Base-by-base conservation (phyloP, 164 flowering plant species). In the Magnolia kwangsiensis region DNA sequence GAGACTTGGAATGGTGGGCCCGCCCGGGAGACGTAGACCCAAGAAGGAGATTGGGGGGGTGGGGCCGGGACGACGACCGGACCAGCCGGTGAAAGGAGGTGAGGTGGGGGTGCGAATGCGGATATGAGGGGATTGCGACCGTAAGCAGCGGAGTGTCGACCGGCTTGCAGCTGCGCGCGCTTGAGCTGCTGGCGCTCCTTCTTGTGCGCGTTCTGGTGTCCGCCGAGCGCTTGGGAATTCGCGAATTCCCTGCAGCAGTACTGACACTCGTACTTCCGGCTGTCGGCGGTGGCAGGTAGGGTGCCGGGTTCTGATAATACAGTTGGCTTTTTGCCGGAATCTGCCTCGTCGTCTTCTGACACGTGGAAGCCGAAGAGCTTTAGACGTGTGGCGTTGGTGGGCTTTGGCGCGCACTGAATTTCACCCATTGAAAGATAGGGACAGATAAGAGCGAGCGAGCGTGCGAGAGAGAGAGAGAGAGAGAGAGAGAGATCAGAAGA, bases 131-230 rank as follows among this genome's bases (percentile, higher is more conserved):
- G 94, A 79, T 85, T 91, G 6, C 90, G 76, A 51, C 79, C 78
- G 84, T 82, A 85, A 14, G 87, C 86, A 66, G 88, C 89, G 9
- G 90, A 86, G 86, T 84, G 87, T 21, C 97, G 81, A 8, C 77
- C 77, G 31, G 95, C 95, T 69, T 89, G 92, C 81, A 90, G 75
- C 77, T 91, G 97, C 0, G 94, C 97, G 0, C 98, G 87, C 81
- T 93, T 95, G 51, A 91, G 86, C 79, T 93, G 97, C 80, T 95
- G 98, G 1, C 98, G 63, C 78, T 93, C 98, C 76, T 95, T 95
- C 80, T 95, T 95, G 84, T 95, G 98, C 11, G 98, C 98, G 87
- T 95, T 95, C 78, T 95, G 98, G 79, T 95, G 98, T 69, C 98
- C 98, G 7, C 98, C 98, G 7, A 95, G 81, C n/a, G 98, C 98